Evolutionary conservation across 2,329 filamentous ascomycete genomes (phyloP).

Genomic region (Bertia moriformis): DNA sequence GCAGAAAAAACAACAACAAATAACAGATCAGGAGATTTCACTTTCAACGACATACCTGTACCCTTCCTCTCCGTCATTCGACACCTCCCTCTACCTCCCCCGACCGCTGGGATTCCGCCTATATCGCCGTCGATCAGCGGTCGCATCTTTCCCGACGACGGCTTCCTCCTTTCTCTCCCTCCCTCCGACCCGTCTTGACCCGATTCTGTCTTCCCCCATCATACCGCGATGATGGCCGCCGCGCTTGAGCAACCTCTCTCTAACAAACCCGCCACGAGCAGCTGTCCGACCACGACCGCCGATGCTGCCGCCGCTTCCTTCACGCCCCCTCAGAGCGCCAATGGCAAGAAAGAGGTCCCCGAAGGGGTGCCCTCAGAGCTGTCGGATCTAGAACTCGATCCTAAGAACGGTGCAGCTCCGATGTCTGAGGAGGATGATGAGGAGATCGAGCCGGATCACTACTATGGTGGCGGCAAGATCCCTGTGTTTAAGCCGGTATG

Average conservation of each 20-base stretch:
- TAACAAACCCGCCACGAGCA: conserved; percentile 10
- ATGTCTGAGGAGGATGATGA: conserved; percentile 42
- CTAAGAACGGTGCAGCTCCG: neutral
- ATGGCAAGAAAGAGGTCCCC: conserved; percentile 24
- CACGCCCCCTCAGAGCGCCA: conserved; percentile 23
- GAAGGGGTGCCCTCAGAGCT: conserved; percentile 16
- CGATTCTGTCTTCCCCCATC: too few relatives aligned
- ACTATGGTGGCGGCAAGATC: conserved; percentile 60
- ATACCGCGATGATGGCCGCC: conserved; percentile 17
- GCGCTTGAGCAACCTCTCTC: conserved; percentile 14
- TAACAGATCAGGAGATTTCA: too few relatives aligned
- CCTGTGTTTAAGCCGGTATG: conserved; percentile 87
- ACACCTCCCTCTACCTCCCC: conserved; percentile 8
- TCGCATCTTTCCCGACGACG: conserved; percentile 21
- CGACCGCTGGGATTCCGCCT: conserved; percentile 21
- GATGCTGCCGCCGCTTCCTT: conserved; percentile 16
- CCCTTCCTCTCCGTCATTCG: neutral
- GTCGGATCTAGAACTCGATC: neutral
- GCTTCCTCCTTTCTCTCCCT: conserved; percentile 9
- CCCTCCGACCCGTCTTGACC: too few relatives aligned
- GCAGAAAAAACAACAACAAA: too few relatives aligned
- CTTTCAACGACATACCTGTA: too few relatives aligned
- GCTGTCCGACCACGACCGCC: conserved; percentile 8
- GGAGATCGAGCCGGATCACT: conserved; percentile 73
- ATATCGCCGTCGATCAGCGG: conserved; percentile 24